Evolutionary conservation across 306 rosid genomes (phyloP), one percentile per base, ranked within the genome.

Genomic region (Sphenostylis stenocarpa): DNA sequence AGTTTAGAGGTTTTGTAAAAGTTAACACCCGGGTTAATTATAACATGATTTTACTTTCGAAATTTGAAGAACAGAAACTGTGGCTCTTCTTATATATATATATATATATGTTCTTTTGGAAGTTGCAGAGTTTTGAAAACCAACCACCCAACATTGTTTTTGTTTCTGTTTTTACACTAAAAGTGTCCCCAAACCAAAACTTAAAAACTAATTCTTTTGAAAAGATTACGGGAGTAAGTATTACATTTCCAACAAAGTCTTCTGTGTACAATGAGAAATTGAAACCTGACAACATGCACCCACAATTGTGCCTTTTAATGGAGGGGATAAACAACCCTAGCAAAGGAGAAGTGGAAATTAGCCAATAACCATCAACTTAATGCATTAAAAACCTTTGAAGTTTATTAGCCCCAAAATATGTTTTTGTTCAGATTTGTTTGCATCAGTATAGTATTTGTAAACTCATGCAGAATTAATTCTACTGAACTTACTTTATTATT

Each of bases 1-100:
- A 64, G 76, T 31, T 66, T 66, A 66, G 60, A 38, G 75, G 58
- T 43, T 39, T 26, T 52, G 48, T 21, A 48, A 12, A 65, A 53
- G 61, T 16, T 73, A 31, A 31, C 75, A 79, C 64, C 19, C 4
- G 61, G 14, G 28, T 53, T 80, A 65, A 6, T 53, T 80, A 9
- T 38, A 53, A 51, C 79, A 53, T 29, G 49, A 52, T 72, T 52
- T 72, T n/a, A 10, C 33, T 58, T 53, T 58, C 69, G 63, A 71
- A 34, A 60, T 24, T 79, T 70, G 17, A 60, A 70, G 64, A 47
- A 33, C 51, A 67, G 68, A 53, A 41, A 39, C 70, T 41, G 61
- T 67, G 57, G 2, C 36, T 26, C 31, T 24, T 45, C 36, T 73
- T 58, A 6, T 28, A 8, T 52, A 51, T 52, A 51, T 10, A 23